Evolutionary conservation across 306 rosid genomes (phyloP), one percentile per base, ranked within the genome.

Genomic region (Sechiopsis laciniata): DNA sequence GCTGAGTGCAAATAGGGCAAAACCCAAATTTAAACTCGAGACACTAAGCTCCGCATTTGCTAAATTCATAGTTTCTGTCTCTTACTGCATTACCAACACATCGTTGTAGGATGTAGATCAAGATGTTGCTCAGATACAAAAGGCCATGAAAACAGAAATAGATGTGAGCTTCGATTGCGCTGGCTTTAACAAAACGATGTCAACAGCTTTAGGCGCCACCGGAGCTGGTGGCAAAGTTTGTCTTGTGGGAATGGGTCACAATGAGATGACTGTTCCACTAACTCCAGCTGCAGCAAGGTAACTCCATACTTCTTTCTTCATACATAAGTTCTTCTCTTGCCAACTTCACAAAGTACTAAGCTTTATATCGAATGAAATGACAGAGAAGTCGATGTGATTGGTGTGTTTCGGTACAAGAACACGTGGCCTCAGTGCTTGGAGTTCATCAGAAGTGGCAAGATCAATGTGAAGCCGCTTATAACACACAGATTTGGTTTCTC

Each of bases 371-470:
- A 59, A 53, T 19, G 58, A 50, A 59, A 40, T 29, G 68, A 3
- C 78, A 90, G 98, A 88, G 97, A 94, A 81, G 92, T 90, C 70
- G 98, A 89, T 20, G 89, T 94, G 78, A 68, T 94, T 74, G 97
- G 97, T 29, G 85, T 94, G 48, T 87, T 89, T 74, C 87, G 96
- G 26, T 94, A 94, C 77, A 88, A 84, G 85, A 91, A 94, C 79
- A 94, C 99, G 22, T 90, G 99, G 99, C 97, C 99, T 15, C 81
- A 87, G 9, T 91, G 96, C 78, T 80, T 94, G 0, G 99, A 91
- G 80, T 94, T 94, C 85, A 60, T 40, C 6, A 40, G 46, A 40
- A 40, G 46, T 6, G 46, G 46, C 46, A 40, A 40, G 46, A 40
- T 40, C 46, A 40, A 40, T 40, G 46, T 40, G 46, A 40, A 40